Conservation (phyloP, 2,329 filamentous ascomycete genomes). For the Trichoderma sp. region DNA sequence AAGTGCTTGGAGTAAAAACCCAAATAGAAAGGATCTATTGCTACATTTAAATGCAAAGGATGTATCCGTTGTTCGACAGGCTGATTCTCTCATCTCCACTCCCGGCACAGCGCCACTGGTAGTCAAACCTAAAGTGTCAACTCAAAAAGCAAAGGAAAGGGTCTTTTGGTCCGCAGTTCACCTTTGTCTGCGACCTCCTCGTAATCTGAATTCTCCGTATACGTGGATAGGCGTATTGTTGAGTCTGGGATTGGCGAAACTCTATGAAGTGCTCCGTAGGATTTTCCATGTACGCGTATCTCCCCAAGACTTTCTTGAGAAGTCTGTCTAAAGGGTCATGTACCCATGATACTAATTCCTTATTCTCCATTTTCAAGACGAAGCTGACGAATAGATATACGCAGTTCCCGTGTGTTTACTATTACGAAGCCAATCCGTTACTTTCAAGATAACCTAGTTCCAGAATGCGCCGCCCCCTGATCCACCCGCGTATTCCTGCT, state of each 20-base stretch:
- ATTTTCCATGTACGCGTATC: background rate
- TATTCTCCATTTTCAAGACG: background rate
- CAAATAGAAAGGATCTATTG: background rate
- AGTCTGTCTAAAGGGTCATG: background rate
- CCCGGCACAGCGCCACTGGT: background rate
- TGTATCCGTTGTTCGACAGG: background rate
- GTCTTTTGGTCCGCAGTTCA: background rate
- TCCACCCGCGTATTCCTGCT: constrained; percentile 4
- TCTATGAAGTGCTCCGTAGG: background rate
- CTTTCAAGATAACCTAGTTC: background rate
- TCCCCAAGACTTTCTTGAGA: background rate
- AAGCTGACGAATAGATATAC: background rate
- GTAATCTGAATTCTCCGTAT: background rate
- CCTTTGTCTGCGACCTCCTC: background rate
- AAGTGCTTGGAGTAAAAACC: background rate
- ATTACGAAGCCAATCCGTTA: background rate
- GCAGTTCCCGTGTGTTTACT: background rate
- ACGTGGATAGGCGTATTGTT: background rate
- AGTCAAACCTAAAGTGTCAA: background rate
- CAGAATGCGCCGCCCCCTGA: background rate
- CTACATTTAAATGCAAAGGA: background rate
- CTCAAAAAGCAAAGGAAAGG: background rate
- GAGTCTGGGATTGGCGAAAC: background rate
- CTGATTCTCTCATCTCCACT: background rate
- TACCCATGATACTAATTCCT: background rate